A percentile compares a stretch with the other conserved stretches of the same genome.
Conservation (phyloP, 805 yeast genomes). For the Yarrowia sp. region DNA sequence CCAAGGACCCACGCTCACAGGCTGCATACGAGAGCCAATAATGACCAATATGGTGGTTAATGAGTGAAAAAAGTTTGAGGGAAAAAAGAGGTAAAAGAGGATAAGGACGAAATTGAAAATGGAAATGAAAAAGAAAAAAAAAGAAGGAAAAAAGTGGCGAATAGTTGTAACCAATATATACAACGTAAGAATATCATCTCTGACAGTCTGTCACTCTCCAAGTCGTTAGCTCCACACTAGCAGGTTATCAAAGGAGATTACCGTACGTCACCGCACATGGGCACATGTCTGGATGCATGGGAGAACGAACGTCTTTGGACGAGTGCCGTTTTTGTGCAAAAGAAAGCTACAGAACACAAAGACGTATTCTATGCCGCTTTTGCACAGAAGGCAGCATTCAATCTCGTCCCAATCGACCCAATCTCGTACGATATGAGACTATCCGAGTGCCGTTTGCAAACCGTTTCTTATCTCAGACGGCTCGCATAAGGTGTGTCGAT, state of each 20-base stretch:
- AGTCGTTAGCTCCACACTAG: background rate
- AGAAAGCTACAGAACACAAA: no score
- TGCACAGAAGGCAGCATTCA: no score
- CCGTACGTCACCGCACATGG: background rate
- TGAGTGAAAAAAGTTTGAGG: background rate
- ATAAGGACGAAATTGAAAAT: background rate
- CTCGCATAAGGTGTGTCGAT: no score
- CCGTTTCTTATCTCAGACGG: no score
- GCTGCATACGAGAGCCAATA: constrained; percentile 4
- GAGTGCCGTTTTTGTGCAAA: no score
- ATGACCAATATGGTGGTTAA: background rate
- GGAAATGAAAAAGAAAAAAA: background rate
- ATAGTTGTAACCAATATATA: no score
- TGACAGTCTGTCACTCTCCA: no score
- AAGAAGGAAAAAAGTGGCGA: background rate
- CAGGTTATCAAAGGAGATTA: background rate
- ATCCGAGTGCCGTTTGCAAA: no score
- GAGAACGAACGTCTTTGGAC: background rate
- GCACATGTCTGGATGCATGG: background rate
- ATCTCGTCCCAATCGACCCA: no score
- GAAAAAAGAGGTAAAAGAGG: background rate
- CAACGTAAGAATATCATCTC: no score
- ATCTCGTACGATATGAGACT: no score
- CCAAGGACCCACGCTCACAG: background rate
- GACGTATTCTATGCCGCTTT: no score